Evolutionary conservation across 148 eudicot genomes (phyloP).

Genomic region (Cornus kousa): DNA sequence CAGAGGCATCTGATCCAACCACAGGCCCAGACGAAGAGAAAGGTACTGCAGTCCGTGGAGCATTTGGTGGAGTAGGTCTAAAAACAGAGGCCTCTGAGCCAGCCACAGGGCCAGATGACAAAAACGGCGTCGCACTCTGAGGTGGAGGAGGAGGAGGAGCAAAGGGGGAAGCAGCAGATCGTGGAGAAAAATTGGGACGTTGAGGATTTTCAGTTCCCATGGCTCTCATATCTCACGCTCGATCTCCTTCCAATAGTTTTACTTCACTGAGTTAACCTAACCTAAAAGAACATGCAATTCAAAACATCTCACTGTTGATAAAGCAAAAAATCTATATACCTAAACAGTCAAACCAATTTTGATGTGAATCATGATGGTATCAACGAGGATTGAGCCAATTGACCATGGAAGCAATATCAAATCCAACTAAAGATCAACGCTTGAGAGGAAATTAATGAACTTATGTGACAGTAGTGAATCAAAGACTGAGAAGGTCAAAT

Average conservation of each 20-base stretch:
- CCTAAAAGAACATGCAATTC: not conserved
- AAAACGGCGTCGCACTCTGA: conserved; percentile 58
- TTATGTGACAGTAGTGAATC: not conserved
- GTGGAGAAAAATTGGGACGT: conserved; percentile 47
- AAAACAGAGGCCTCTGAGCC: conserved; percentile 57
- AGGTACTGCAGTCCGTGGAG: conserved; percentile 39
- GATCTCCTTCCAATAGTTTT: conserved; percentile 23
- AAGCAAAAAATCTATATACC: not conserved
- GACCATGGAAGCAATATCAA: not conserved
- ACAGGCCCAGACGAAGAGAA: conserved; percentile 49
- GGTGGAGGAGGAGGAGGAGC: conserved; percentile 64
- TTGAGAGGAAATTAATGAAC: not conserved
- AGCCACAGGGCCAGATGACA: conserved; percentile 59
- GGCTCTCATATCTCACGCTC: conserved; percentile 14
- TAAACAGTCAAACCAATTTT: not conserved
- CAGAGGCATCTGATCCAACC: conserved; percentile 41
- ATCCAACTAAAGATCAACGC: not conserved
- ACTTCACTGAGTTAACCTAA: conserved; percentile 11
- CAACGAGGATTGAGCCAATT: not conserved
- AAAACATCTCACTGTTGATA: not conserved
- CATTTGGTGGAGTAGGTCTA: conserved; percentile 48
- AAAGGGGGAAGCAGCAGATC: conserved; percentile 64
- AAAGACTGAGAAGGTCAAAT: not conserved
- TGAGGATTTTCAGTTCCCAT: conserved; percentile 85
- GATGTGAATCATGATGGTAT: not conserved